A percentile compares a stretch with the other conserved stretches of the same genome.
Conservation (phyloP, 306 rosid species). For the Ormosia emarginata region DNA sequence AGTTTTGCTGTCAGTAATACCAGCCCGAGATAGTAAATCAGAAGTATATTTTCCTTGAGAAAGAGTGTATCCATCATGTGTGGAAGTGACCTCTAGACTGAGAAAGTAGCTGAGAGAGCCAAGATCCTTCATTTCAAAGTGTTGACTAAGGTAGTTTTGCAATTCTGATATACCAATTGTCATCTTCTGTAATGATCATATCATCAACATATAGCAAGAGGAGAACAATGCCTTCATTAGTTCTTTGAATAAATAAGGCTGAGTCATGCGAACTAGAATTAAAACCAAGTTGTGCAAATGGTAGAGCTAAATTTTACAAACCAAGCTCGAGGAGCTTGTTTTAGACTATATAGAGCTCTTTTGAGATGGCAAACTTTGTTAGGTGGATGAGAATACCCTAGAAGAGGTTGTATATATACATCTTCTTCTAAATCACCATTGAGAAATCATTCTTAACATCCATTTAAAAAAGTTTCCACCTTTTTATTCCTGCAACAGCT, state of each 20-base stretch:
- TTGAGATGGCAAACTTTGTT: not conserved
- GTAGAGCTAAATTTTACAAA: not conserved
- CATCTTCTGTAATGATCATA: not conserved
- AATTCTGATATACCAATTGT: not conserved
- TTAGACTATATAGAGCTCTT: not conserved
- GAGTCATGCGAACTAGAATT: not conserved
- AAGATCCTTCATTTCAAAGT: not conserved
- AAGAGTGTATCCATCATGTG: not conserved
- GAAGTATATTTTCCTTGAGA: not conserved
- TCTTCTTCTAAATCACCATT: not conserved
- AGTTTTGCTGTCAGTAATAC: not conserved
- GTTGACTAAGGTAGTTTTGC: not conserved
- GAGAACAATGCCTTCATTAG: no score
- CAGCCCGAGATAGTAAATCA: no score
- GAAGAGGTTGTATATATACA: not conserved
- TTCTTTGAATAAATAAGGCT: not conserved
- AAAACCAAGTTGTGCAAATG: not conserved
- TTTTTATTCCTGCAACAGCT: not conserved
- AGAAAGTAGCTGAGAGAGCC: not conserved
- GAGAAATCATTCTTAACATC: not conserved
- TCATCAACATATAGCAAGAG: no score
- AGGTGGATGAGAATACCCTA: not conserved
- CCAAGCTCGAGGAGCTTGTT: not conserved
- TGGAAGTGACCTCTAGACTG: not conserved
- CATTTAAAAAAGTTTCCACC: not conserved